These are phyloP conservation scores for Heritiera fomes DNA, from an alignment of 345 rosid species.

Conservation along the genomic window DNA sequence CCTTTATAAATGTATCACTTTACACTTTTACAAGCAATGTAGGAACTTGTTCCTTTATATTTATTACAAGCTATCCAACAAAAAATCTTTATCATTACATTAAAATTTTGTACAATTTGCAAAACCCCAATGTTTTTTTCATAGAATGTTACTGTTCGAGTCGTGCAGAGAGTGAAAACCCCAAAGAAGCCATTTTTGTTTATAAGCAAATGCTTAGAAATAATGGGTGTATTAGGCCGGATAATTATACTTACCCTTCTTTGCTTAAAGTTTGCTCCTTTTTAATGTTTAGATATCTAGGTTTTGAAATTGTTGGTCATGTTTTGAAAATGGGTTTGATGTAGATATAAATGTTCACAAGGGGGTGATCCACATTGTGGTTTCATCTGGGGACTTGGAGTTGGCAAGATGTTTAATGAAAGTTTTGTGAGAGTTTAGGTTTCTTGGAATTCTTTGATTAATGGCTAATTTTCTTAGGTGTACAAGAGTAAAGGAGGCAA, in stretches of 20 bases:
- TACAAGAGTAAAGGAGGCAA: constrained; percentile 49
- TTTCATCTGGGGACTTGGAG: constrained; percentile 51
- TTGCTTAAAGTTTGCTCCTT: constrained; percentile 61
- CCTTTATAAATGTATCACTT: too few species aligned
- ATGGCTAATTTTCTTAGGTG: constrained; percentile 60
- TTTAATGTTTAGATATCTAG: constrained; percentile 40
- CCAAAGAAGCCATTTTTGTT: constrained; percentile 42
- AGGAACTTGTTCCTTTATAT: too few species aligned
- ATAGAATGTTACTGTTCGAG: constrained; percentile 78
- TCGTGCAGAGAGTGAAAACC: constrained; percentile 45
- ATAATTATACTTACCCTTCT: constrained; percentile 69
- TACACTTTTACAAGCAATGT: too few species aligned
- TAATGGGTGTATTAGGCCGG: constrained; percentile 53
- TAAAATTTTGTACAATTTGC: constrained; percentile 44
- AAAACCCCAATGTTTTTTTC: constrained; percentile 56
- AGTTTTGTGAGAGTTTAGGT: constrained; percentile 72
- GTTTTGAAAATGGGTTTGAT: constrained; percentile 60
- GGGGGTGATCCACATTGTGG: constrained; percentile 60
- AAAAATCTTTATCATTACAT: constrained; percentile 57
- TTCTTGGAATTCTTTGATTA: constrained; percentile 86
- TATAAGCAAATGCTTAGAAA: constrained; percentile 64
- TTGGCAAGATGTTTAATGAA: constrained; percentile 79
- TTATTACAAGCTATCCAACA: too few species aligned
- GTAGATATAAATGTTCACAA: constrained; percentile 62
- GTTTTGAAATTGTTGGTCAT: constrained; percentile 63